phyloP scores from a whole-genome alignment of 2,329 filamentous ascomycete species.

The Pseudodiploospora longispora region DNA sequence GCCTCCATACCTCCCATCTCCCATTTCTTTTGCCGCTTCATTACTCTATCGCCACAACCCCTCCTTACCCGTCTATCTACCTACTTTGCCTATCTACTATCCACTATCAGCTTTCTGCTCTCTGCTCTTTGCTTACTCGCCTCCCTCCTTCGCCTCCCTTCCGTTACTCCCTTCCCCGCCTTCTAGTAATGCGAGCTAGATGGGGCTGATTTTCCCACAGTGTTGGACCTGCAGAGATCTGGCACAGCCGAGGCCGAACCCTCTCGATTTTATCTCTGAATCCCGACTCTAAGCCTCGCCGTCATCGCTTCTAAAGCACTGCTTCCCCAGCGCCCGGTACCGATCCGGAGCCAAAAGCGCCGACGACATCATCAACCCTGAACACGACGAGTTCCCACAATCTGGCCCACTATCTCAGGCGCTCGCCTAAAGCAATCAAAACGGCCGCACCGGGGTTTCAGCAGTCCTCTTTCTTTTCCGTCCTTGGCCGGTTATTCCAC shows the following conservation, averaged over 20 bases:
- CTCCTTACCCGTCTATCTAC: too few relatives aligned
- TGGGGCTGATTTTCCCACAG: too few relatives aligned
- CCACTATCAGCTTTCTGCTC: not conserved
- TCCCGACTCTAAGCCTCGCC: constrained; percentile 3
- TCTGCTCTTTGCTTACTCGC: not conserved
- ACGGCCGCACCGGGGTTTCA: constrained; percentile 42
- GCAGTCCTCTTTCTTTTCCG: constrained; percentile 39
- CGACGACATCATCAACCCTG: constrained; percentile 14
- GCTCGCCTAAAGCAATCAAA: constrained; percentile 31
- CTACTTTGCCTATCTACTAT: too few relatives aligned
- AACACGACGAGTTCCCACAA: constrained; percentile 15
- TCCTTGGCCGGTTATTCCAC: constrained; percentile 43
- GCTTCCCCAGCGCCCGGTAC: constrained; percentile 10
- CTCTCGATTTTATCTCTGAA: constrained; percentile 9
- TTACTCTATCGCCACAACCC: too few relatives aligned
- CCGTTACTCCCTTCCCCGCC: not conserved
- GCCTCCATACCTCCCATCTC: too few relatives aligned
- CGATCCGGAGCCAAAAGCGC: constrained; percentile 9
- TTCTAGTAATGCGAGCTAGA: not conserved
- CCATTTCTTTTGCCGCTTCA: too few relatives aligned
- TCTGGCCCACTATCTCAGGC: constrained; percentile 13
- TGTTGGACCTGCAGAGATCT: not conserved
- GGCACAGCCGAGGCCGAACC: not conserved
- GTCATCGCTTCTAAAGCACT: constrained; percentile 7
- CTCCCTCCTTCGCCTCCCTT: not conserved